Evolutionary conservation across 2,329 filamentous ascomycete genomes (phyloP), one percentile per base, ranked within the genome.

Genomic region (Aureobasidium leucospermi): DNA sequence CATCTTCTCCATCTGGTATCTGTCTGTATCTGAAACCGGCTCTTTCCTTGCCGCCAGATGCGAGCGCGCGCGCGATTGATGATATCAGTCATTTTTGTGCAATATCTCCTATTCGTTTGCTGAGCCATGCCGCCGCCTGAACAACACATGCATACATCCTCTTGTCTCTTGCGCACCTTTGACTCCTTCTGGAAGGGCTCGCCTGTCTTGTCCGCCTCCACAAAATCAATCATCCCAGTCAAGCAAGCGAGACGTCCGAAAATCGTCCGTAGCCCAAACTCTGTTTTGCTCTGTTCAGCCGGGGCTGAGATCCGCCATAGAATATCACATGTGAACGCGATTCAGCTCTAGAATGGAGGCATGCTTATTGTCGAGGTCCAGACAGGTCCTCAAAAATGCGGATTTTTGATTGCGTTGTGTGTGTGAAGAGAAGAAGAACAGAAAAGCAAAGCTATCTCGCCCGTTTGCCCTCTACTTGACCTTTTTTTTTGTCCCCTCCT

Each of bases 1-100:
- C 23, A 23, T 3, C 23, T 23, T 23, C 23, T 23, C 34, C 34
- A 36, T 36, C 34, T 13, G 13, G 3, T 2, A 8, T 36, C 4
- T 36, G 38, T 51, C 10, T 45, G 43, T 31, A 31, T 51, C 47
- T 51, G 47, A 51, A 51, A 51, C 47, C 34, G 47, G 47, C 47
- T 51, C 47, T 51, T 51, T 29, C 19, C 23, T 48, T 48, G 45
- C 45, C 45, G 45, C 28, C 45, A 23, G 23, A 23, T 23, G 23
- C 23, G 23, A 23, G 23, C 23, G 23, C 23, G 23, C 23, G 23
- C 23, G 23, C 23, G 23, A 23, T 23, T 23, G 23, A 23, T 4
- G 23, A 23, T 23, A 23, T 23, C 23, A 23, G 23, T 23, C 23
- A 23, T 23, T 23, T 23, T 23, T 23, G 23, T 23, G 23, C 23